Evolutionary conservation across 495 filamentous ascomycete species (phyloP), one percentile per base, ranked within the genome.

Genomic region (Talaromyces thailandensis): DNA sequence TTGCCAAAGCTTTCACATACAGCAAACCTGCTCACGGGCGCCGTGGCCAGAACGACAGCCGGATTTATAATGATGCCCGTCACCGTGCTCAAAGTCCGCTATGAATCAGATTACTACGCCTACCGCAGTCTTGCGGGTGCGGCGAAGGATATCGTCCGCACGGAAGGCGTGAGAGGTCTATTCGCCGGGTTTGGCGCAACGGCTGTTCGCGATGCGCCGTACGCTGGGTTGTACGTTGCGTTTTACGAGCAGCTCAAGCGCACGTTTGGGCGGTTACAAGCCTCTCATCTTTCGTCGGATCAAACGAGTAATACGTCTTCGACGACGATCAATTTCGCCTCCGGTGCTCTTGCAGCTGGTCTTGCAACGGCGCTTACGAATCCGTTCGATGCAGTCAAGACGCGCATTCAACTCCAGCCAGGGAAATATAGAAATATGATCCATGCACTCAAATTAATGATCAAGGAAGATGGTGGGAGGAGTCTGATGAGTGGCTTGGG

Each of bases 341-440:
- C 90, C 2, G 92, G 91, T 6, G 84, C 86, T 1, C 68, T 90
- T 2, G 93, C 92, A 26, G 92, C 90, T 23, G 87, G 87, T 11
- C 73, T 93, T 14, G 93, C 90, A 8, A 96, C 92, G 3, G 85
- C 88, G 11, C 80, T 96, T 57, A 96, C 94, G 23, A 98, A 98
- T 73, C 94, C 94, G 2, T 97, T 98, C 65, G 94, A 98, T 75
- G 90, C 92, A 4, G 84, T 98, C 71, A 98, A 98, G 40, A 98
- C 94, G 16, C 78, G 94, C 56, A 82, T 98, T 63, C 94, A 99
- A 79, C 81, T 99, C 18, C 86, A 92, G 76, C 94, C 94, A 24
- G 81, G 76, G 6, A 79, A 83, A 62, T 99, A 99, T 67, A 78
- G 83, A 31, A 98, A 97, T 67, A 91, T 96, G 89, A 68, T 90